These are phyloP conservation scores for Paradendryphiella salina DNA, from an alignment of 2,329 filamentous ascomycete species.

Conservation along the genomic window DNA sequence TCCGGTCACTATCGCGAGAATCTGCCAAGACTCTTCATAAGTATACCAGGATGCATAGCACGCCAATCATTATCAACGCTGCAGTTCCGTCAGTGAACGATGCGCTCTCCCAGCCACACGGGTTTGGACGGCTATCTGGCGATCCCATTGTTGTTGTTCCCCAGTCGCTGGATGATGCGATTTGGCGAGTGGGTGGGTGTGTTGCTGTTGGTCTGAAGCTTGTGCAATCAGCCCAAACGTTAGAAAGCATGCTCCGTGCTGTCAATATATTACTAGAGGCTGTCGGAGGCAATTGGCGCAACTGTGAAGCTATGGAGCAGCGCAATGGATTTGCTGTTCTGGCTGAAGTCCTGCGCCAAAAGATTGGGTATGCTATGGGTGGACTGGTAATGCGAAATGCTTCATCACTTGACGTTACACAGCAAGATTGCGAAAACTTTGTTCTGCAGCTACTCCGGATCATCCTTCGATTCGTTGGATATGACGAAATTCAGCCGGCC, in stretches of 20 bases:
- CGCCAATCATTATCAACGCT: constrained; percentile 82
- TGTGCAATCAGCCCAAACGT: constrained; percentile 72
- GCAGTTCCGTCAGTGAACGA: constrained; percentile 87
- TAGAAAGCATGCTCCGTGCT: constrained; percentile 72
- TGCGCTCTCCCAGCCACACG: constrained; percentile 77
- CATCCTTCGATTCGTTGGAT: constrained; percentile 85
- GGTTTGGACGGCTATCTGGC: constrained; percentile 80
- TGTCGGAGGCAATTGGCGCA: constrained; percentile 90
- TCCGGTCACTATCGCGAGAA: constrained; percentile 73
- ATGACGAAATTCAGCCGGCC: constrained; percentile 75
- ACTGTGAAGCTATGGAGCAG: constrained; percentile 96
- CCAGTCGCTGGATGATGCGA: constrained; percentile 83
- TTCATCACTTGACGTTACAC: constrained; percentile 38
- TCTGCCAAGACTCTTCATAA: constrained; percentile 70
- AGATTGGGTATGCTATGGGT: constrained; percentile 62
- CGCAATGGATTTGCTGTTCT: constrained; percentile 92
- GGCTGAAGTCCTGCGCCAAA: constrained; percentile 79
- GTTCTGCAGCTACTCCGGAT: constrained; percentile 69
- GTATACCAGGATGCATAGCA: constrained; percentile 72
- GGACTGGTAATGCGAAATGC: constrained; percentile 56
- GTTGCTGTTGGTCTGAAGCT: constrained; percentile 82
- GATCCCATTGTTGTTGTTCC: constrained; percentile 80
- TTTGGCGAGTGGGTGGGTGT: constrained; percentile 92
- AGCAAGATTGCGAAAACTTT: constrained; percentile 55
- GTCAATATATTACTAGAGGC: constrained; percentile 84